Conservation (phyloP, 2,329 filamentous ascomycete species). For the Nakataea oryzae region DNA sequence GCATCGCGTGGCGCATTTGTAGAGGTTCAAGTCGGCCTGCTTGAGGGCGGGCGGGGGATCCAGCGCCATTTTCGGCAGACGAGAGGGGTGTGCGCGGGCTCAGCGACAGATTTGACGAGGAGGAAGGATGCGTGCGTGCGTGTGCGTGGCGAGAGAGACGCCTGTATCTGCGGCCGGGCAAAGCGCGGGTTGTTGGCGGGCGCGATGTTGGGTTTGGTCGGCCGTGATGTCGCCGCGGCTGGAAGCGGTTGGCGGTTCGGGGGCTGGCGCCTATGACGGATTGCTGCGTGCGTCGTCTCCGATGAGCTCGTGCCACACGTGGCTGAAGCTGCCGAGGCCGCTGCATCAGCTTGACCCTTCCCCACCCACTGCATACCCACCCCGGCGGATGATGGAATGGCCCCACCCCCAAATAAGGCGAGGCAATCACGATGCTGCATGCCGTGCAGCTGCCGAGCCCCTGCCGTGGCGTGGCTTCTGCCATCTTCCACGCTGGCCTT, state of each 20-base stretch:
- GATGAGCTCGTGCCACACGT: conserved; percentile 14
- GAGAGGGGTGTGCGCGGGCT: no score
- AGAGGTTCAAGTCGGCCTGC: conserved; percentile 60
- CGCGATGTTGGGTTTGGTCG: not conserved
- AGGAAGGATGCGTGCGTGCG: no score
- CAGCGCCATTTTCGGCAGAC: conserved; percentile 52
- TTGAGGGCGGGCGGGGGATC: conserved; percentile 63
- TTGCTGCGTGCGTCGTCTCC: not conserved
- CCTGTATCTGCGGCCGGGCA: not conserved
- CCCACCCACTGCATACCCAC: no score
- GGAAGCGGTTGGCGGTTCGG: not conserved
- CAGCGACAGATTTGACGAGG: not conserved
- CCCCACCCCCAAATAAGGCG: not conserved
- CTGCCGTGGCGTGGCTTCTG: conserved; percentile 1
- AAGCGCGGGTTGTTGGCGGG: not conserved
- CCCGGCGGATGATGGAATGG: not conserved
- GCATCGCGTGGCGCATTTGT: conserved; percentile 71
- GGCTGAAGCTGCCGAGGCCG: conserved; percentile 7
- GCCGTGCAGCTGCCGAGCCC: not conserved
- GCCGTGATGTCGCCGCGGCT: not conserved
- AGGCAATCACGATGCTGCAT: not conserved
- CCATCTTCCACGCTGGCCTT: conserved; percentile 32
- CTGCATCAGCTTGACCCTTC: not conserved
- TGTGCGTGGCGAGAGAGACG: not conserved
- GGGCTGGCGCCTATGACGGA: not conserved